These are phyloP conservation scores for Akanthomyces lecanii DNA, from an alignment of 2,329 filamentous ascomycete genomes.

Conservation along the genomic window DNA sequence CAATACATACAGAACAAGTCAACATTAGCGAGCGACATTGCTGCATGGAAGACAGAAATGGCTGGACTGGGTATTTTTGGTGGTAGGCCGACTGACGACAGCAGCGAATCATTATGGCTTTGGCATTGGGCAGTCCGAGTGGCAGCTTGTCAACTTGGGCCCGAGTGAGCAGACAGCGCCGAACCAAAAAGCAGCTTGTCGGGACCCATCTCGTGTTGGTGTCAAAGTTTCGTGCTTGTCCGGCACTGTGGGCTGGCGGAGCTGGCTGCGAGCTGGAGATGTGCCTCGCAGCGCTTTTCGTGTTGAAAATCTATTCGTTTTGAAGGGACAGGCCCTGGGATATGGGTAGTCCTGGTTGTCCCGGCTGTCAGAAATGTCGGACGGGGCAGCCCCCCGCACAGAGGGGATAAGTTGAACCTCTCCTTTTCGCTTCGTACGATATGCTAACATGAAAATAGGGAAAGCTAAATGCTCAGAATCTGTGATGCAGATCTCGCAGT, in stretches of 20 bases:
- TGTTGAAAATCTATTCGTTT: slow-evolving; percentile 20
- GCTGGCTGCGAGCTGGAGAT: neutral
- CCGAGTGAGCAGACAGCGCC: slow-evolving; percentile 15
- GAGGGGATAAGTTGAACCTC: slow-evolving; percentile 47
- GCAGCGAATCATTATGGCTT: neutral
- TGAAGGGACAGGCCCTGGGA: slow-evolving; percentile 35
- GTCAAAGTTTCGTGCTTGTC: slow-evolving; percentile 95
- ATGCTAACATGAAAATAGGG: neutral
- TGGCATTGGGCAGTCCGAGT: neutral
- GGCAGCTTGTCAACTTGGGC: neutral
- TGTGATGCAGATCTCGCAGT: too few relatives aligned
- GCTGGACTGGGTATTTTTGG: neutral
- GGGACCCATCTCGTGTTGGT: slow-evolving; percentile 89
- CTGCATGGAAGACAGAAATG: neutral
- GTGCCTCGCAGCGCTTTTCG: slow-evolving; percentile 19
- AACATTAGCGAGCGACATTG: neutral
- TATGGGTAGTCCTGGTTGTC: slow-evolving; percentile 45
- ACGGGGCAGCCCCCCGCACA: slow-evolving; percentile 42
- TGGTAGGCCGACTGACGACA: neutral
- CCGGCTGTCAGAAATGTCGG: slow-evolving; percentile 47
- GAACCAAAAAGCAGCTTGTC: slow-evolving; percentile 31
- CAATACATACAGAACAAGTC: slow-evolving; percentile 71
- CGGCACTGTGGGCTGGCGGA: slow-evolving; percentile 31
- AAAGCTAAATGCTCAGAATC: too few relatives aligned
- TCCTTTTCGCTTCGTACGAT: slow-evolving; percentile 1